phyloP scores from a whole-genome alignment of 306 rosid genomes.

The Malus orientalis region DNA sequence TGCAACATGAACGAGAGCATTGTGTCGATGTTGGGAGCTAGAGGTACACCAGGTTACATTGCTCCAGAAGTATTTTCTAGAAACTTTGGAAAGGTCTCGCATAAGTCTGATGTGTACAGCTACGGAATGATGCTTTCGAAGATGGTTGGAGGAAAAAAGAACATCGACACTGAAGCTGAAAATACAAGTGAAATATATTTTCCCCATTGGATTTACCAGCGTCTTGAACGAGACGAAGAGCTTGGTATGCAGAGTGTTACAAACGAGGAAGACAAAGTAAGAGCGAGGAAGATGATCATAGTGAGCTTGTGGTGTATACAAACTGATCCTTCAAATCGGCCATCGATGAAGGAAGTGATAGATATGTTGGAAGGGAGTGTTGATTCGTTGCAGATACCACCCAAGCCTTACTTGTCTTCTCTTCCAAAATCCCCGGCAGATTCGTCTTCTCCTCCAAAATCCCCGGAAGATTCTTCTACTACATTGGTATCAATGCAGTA shows the following conservation, averaged over 20 bases:
- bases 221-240: conserved; percentile 13
- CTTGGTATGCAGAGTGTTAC: conserved; percentile 4
- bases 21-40: too few relatives aligned
- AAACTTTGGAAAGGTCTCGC: conserved; percentile 6
- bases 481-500: neutral
- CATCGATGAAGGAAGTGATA: conserved; percentile 18
- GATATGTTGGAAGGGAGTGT: conserved; percentile 32
- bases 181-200: conserved; percentile 29
- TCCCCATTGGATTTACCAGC: conserved; percentile 32
- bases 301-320: conserved; percentile 37
- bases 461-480: neutral
- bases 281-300: conserved; percentile 12
- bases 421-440: neutral
- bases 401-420: conserved; percentile 27
- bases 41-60: too few relatives aligned
- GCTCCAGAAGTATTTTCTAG: too few relatives aligned
- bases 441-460: too few relatives aligned
- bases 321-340: conserved; percentile 10
- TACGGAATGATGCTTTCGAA: neutral
- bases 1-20: too few relatives aligned
- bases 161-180: neutral
- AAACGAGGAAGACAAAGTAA: conserved; percentile 15
- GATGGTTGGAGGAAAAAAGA: conserved; percentile 27
- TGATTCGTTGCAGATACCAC: conserved; percentile 15
- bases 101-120: conserved; percentile 36